Evolutionary conservation across 1,284 basidiomycete genomes (phyloP), one percentile per base, ranked within the genome.

Genomic region (Entoloma clypeatum): DNA sequence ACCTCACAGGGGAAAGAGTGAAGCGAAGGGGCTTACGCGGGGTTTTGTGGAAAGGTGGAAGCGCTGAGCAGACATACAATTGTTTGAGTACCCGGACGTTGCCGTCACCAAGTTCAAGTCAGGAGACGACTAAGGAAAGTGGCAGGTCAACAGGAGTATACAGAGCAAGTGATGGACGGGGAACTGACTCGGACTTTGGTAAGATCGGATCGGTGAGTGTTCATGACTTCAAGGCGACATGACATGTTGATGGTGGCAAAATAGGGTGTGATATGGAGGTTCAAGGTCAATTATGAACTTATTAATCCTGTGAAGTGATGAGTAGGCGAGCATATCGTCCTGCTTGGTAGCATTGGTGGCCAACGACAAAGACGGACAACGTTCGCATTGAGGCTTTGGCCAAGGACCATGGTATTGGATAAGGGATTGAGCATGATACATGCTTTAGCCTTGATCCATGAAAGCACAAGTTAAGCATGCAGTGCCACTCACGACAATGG

Each of bases 131-230:
- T 18, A 16, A 17, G 3, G n/a, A 21, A 23, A 19, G 34, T 26
- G 5, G 35, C 5, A 19, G 47, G 34, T 18, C 35, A 27, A 13
- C 28, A 10, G 10, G 27, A 19, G 3, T 26, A 35, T 23, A 30
- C 13, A 24, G 17, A 24, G 26, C 17, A 28, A 21, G 14, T 9
- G 24, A n/a, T 27, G 17, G 7, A 26, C 26, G 37, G 16, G 5
- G 24, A 31, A 44, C 57, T 34, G 44, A 59, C 59, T 17, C 41
- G 39, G 41, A 46, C 52, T 39, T 55, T 57, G 4, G 52, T 48
- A 7, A 42, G 37, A 39, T 63, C 56, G 24, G 50, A 62, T n/a
- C 60, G 46, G 45, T 62, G 61, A 33, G 54, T 37, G 36, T 58
- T 54, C 55, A 63, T 53, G n/a, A 48, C 24, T 21, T 52, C 49